phyloP scores from a whole-genome alignment of 176 grass and related monocot species.

The Miscanthus lutarioriparius region DNA sequence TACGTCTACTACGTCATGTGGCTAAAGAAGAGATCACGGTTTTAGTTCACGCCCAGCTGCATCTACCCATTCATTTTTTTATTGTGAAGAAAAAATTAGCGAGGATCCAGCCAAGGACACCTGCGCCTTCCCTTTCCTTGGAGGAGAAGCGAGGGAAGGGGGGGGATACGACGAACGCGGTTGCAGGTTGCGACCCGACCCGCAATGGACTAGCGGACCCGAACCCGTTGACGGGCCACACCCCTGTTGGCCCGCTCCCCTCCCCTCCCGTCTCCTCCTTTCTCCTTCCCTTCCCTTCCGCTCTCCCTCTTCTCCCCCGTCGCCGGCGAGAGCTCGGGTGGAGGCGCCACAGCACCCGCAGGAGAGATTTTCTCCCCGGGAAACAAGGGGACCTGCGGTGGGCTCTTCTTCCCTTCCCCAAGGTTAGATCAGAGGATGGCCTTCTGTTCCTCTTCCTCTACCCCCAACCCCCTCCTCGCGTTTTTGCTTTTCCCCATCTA shows the following conservation, averaged over 20 bases:
- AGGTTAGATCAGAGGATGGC: conserved; percentile 48
- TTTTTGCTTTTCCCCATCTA: neutral
- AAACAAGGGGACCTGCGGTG: neutral
- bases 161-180: neutral
- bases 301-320: neutral
- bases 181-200: conserved; percentile 43
- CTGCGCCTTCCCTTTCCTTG: neutral
- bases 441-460: neutral
- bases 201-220: conserved; percentile 7
- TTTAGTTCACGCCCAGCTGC: neutral
- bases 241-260: neutral
- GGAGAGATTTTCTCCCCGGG: neutral
- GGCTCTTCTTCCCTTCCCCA: neutral
- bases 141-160: neutral
- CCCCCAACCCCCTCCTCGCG: neutral
- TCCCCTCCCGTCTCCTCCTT: neutral
- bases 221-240: neutral
- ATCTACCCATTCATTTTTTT: neutral
- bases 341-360: neutral
- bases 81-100: neutral
- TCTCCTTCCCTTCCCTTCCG: neutral
- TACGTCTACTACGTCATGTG: neutral
- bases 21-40: neutral
- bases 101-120: neutral
- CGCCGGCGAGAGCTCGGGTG: conserved; percentile 38